Percentiles rank a stretch among this genome's conserved stretches.
Evolutionary conservation across 75 land plant genomes (phyloP).

Genomic region (Larix kaempferi): DNA sequence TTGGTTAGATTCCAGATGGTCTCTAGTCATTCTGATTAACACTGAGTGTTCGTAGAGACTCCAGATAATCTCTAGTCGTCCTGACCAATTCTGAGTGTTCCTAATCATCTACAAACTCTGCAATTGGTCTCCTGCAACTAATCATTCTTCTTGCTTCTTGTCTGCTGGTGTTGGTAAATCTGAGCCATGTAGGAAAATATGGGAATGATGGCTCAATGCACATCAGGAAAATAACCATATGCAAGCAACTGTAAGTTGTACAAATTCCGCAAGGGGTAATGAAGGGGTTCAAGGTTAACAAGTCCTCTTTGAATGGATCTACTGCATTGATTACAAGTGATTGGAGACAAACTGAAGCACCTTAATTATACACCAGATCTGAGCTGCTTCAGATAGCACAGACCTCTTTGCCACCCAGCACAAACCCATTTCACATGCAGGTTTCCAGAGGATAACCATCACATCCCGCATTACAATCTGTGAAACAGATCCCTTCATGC

Average conservation of each 20-base stretch:
- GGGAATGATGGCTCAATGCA: neutral
- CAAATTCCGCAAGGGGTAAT: slow-evolving; percentile 2
- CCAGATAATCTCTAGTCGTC: slow-evolving; percentile 5
- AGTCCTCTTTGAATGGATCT: neutral
- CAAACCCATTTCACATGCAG: neutral
- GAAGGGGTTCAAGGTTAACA: neutral
- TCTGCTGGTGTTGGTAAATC: neutral
- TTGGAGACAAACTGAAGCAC: neutral
- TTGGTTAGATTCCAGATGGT: slow-evolving; percentile 10
- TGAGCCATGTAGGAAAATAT: neutral
- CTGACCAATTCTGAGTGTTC: neutral
- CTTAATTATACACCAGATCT: neutral
- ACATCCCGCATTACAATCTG: neutral
- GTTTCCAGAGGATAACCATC: slow-evolving; percentile 7
- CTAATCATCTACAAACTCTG: neutral
- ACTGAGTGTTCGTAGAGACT: neutral
- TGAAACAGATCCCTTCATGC: neutral
- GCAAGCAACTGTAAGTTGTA: slow-evolving; percentile 5
- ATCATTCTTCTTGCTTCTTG: neutral
- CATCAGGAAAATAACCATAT: neutral
- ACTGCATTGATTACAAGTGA: neutral
- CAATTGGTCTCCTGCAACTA: slow-evolving; percentile 1
- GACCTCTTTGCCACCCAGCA: neutral
- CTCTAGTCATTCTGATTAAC: neutral
- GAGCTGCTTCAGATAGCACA: neutral